Percentiles rank a stretch among this genome's conserved stretches.
Conservation (phyloP, 2,329 filamentous ascomycete genomes). For the Monilinia aucupariae region DNA sequence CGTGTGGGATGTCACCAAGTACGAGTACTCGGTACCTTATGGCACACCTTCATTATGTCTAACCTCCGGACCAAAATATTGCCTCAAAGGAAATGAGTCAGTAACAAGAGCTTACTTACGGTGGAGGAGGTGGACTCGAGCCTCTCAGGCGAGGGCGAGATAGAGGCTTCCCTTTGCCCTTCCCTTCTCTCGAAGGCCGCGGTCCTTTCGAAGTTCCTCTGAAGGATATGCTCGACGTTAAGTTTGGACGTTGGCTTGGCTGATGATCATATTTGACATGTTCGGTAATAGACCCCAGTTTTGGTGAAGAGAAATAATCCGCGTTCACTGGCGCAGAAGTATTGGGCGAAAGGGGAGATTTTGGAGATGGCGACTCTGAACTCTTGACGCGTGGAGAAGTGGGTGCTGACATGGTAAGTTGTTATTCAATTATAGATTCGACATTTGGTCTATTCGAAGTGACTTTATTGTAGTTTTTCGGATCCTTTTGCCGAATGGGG, state of each 20-base stretch:
- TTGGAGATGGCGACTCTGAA: conserved; percentile 19
- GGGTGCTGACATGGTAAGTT: conserved; percentile 15
- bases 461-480: background rate
- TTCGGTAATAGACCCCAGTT: conserved; percentile 33
- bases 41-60: background rate
- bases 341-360: conserved; percentile 26
- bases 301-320: conserved; percentile 22
- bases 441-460: background rate
- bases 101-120: conserved; percentile 28
- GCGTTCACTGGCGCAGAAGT: conserved; percentile 18
- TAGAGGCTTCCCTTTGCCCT: conserved; percentile 32
- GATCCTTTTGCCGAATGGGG: background rate
- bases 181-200: conserved; percentile 15
- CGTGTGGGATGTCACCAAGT: conserved; percentile 12
- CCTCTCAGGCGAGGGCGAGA: conserved; percentile 15
- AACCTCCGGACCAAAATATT: background rate
- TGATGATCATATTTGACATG: conserved; percentile 32
- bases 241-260: conserved; percentile 21
- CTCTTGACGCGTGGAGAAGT: conserved; percentile 9
- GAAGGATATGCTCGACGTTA: conserved; percentile 32
- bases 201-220: conserved; percentile 21
- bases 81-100: background rate
- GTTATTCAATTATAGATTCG: background rate
- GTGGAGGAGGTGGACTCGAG: conserved; percentile 35
- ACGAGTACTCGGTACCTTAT: conserved; percentile 5